A percentile compares a stretch with the other conserved stretches of the same genome.
Conservation (phyloP, 2,329 filamentous ascomycete species). For the Pyrenochaeta sp. region DNA sequence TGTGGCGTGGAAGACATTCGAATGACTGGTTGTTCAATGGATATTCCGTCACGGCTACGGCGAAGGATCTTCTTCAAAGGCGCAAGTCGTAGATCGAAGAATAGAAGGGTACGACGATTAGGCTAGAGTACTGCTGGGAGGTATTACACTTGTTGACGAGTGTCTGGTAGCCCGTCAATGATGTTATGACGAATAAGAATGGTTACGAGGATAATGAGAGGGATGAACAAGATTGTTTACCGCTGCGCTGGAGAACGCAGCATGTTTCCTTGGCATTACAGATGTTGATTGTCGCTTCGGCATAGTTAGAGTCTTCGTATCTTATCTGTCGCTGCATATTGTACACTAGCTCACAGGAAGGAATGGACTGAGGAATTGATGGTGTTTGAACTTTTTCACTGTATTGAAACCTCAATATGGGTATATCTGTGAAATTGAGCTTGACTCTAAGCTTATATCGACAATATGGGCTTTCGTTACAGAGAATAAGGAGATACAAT, state of each 20-base stretch:
- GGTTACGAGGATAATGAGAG: constrained; percentile 1
- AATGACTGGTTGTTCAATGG: constrained; percentile 52
- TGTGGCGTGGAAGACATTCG: constrained; percentile 49
- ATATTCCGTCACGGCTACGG: constrained; percentile 48
- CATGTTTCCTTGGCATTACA: neutral
- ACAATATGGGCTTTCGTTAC: neutral
- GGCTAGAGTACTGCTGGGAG: constrained; percentile 27
- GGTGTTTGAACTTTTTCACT: neutral
- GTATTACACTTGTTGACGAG: constrained; percentile 26
- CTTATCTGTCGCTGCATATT: constrained; percentile 1
- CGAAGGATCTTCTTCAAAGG: constrained; percentile 39
- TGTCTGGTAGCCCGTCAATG: constrained; percentile 31
- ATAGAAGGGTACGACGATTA: neutral
- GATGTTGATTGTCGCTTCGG: neutral
- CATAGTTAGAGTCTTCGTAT: neutral
- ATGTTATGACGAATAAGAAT: constrained; percentile 13
- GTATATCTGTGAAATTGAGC: neutral
- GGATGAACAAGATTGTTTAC: constrained; percentile 1
- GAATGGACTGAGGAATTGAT: neutral
- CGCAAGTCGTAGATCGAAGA: constrained; percentile 25
- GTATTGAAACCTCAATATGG: neutral
- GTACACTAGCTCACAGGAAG: constrained; percentile 9
- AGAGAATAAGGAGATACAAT: neutral
- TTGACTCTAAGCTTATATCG: neutral
- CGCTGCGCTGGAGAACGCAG: neutral